Base-by-base conservation (phyloP, 371 early-diverging fungal genomes). In the Paramicrosporidium saccamoebae region DNA sequence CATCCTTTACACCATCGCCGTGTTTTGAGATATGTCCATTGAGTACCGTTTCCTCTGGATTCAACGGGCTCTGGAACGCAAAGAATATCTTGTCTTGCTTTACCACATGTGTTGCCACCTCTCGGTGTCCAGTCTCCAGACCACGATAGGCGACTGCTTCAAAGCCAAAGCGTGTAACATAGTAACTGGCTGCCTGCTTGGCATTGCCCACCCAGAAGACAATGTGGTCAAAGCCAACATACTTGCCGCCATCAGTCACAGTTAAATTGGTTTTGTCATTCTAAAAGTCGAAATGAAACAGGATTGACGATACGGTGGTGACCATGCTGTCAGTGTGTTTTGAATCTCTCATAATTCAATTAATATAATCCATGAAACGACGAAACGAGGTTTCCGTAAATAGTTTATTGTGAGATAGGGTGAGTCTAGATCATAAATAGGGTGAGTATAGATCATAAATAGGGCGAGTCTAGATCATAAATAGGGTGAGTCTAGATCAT, bases 1-100 rank as follows among this genome's bases (percentile, higher is more conserved):
- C 66, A 48, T 90, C 68, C 44, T 69, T 67, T 35, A 81, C 86
- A 35, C 68, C 78, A 35, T 90, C 90, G 44, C 86, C 90, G 48
- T 81, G 82, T 15, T 33, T 31, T 21, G 61, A 60, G 28, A 64
- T 48, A 32, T 71, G 66, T 21, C 50, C 57, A 15, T 60, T 48
- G 48, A 75, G 61, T 10, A 47, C 53, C 25, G 47, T 42, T 46
- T 62, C 53, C 16, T 53, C 59, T n/a, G 92, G 82, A 31, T 66
- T 68, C 29, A 86, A 49, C 20, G 86, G 63, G 10, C 74, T 68
- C 46, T 71, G 61, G 51, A 90, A 81, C 30, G 78, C 64, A 39
- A 84, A 84, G 26, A 46, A 37, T 19, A 77, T 62, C 23, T 56
- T 46, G 27, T 64, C 58, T 44, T 72, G 73, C 25, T 53, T 39